Conservation (phyloP, 805 yeast genomes). For the Pachysolen tannophilus region DNA sequence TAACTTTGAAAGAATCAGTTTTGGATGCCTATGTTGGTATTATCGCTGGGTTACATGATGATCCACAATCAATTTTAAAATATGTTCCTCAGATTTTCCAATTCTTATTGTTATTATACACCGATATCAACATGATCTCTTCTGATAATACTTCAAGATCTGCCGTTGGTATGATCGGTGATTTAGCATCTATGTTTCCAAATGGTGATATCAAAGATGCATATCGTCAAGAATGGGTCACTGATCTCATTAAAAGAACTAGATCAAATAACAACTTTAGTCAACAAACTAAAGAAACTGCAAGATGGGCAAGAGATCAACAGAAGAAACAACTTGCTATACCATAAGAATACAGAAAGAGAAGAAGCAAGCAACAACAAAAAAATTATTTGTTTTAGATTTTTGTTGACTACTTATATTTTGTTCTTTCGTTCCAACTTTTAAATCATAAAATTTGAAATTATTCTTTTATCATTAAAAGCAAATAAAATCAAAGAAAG, state of each 20-base stretch:
- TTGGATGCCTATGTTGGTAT: conserved; percentile 94
- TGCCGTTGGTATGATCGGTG: conserved; percentile 88
- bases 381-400: too few species aligned
- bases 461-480: too few species aligned
- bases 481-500: too few species aligned
- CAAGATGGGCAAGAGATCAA: conserved; percentile 95
- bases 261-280: conserved; percentile 55
- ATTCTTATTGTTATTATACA: conserved; percentile 52
- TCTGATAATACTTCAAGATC: conserved; percentile 72
- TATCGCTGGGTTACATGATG: conserved; percentile 76
- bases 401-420: too few species aligned
- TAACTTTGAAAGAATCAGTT: conserved; percentile 75
- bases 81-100: conserved; percentile 64
- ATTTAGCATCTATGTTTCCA: conserved; percentile 80
- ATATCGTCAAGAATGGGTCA: conserved; percentile 71
- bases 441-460: too few species aligned
- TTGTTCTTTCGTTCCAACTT: too few species aligned
- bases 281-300: conserved; percentile 76
- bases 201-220: conserved; percentile 63
- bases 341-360: neutral
- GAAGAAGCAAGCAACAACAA: too few species aligned
- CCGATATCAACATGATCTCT: conserved; percentile 50
- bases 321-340: conserved; percentile 30
- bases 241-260: conserved; percentile 66
- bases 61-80: conserved; percentile 56